phyloP scores from a whole-genome alignment of 164 flowering plant species.

The Cinnamomum micranthum region DNA sequence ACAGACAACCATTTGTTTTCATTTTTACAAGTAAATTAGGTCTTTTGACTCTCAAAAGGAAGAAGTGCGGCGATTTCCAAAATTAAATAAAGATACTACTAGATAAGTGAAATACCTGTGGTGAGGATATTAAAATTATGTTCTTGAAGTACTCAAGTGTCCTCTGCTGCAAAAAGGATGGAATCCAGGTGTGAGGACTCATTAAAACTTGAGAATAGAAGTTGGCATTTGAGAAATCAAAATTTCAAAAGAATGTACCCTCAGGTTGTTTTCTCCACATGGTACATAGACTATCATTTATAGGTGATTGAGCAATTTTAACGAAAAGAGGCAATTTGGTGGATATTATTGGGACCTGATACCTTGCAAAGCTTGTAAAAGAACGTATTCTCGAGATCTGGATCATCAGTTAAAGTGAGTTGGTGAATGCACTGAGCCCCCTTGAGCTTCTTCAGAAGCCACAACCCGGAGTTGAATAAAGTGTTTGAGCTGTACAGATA shows the following conservation, averaged over 20 bases:
- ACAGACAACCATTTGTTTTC: background rate
- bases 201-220: background rate
- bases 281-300: background rate
- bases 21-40: background rate
- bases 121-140: slow-evolving; percentile 82
- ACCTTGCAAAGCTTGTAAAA: slow-evolving; percentile 92
- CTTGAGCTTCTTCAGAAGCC: slow-evolving; percentile 94
- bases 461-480: slow-evolving; percentile 91
- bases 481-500: slow-evolving; percentile 94
- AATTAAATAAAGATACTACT: background rate
- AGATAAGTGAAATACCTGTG: slow-evolving; percentile 56
- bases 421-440: slow-evolving; percentile 88
- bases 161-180: slow-evolving; percentile 60
- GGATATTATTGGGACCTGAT: slow-evolving; percentile 4
- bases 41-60: background rate
- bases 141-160: slow-evolving; percentile 81
- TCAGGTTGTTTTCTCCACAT: background rate
- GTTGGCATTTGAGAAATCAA: background rate
- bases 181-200: slow-evolving; percentile 1
- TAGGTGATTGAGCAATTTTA: background rate
- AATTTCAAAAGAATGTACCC: too few species aligned
- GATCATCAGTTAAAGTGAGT: slow-evolving; percentile 89
- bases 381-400: slow-evolving; percentile 85
- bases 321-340: background rate
- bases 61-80: background rate